phyloP scores from a whole-genome alignment of 371 early-diverging fungal genomes.

The Entomophthora muscae region DNA sequence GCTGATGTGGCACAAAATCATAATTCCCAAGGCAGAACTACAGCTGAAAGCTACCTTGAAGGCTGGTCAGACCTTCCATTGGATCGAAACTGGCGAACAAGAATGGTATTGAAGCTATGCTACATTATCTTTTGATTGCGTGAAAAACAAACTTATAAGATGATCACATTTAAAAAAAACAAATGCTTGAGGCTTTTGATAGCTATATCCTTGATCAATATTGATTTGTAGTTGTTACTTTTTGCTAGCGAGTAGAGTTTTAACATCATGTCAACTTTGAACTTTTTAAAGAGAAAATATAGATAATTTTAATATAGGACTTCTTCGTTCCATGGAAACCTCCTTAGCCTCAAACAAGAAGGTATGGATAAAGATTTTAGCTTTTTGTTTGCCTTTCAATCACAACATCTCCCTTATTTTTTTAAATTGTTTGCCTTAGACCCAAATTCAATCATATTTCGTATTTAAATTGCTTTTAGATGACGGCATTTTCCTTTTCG shows the following conservation, averaged over 20 bases:
- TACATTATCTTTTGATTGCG: not conserved
- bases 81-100: not conserved
- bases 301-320: not conserved
- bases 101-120: not conserved
- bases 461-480: not conserved
- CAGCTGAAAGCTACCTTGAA: not conserved
- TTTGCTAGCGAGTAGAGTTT: not conserved
- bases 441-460: not conserved
- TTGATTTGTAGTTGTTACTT: not conserved
- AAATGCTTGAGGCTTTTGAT: not conserved
- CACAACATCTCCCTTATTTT: not conserved
- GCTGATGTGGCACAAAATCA: not conserved
- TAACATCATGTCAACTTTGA: not conserved
- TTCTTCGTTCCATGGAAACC: not conserved
- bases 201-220: not conserved
- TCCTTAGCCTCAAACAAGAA: not conserved
- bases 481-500: not conserved
- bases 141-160: not conserved
- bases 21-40: not conserved
- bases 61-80: not conserved
- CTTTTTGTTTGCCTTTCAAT: not conserved
- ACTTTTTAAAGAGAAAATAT: too few species aligned
- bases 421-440: not conserved
- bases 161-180: not conserved
- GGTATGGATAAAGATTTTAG: not conserved